Evolutionary conservation across 176 grass and related monocot genomes (phyloP).

Genomic region (Puccinellia tenuiflora): DNA sequence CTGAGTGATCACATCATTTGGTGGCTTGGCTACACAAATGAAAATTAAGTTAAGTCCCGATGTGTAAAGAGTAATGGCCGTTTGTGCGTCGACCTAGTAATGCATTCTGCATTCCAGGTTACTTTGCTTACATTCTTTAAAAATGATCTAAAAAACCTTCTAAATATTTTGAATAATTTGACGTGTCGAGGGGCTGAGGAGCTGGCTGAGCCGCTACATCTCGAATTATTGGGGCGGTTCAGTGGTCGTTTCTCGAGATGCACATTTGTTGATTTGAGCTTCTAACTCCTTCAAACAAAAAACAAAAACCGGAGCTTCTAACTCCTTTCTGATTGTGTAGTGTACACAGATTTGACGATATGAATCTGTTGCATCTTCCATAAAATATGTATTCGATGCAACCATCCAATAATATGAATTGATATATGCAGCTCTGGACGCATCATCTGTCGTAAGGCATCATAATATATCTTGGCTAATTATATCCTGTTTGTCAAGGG

Average conservation of each 20-base stretch:
- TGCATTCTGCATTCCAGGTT: not conserved
- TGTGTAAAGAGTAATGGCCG: not conserved
- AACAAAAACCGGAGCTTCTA: not conserved
- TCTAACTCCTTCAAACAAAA: too few species aligned
- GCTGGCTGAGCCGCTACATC: not conserved
- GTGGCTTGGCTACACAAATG: not conserved
- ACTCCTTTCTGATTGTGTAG: not conserved
- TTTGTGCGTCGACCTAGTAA: not conserved
- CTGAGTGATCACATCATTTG: constrained; percentile 20
- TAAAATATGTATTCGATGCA: not conserved
- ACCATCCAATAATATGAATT: constrained; percentile 14
- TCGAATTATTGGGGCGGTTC: not conserved
- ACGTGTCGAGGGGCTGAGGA: too few species aligned
- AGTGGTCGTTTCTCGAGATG: not conserved
- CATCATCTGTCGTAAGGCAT: not conserved
- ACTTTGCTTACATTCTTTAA: not conserved
- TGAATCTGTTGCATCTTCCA: not conserved
- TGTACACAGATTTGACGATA: not conserved
- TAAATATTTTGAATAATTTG: not conserved
- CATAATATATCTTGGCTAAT: constrained; percentile 15
- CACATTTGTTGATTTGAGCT: not conserved
- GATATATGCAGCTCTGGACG: not conserved
- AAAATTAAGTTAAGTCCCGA: not conserved
- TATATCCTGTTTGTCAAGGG: constrained; percentile 3
- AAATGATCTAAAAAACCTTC: too few species aligned